phyloP scores from a whole-genome alignment of 352 stramenopile species.

The Phytophthora colocasiae region DNA sequence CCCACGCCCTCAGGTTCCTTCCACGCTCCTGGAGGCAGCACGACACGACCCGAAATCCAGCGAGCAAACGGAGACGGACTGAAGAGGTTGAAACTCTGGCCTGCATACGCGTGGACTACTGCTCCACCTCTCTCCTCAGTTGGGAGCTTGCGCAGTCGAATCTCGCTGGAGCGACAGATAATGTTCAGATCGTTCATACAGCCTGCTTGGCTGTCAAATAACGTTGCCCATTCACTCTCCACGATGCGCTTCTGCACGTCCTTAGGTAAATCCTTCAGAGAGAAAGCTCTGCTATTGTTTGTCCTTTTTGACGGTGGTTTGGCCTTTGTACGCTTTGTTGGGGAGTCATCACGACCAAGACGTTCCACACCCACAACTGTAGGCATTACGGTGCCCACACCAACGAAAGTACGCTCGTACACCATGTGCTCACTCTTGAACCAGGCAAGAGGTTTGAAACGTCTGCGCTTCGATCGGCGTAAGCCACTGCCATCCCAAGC shows the following conservation, averaged over 20 bases:
- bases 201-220: conserved; percentile 66
- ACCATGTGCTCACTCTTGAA: conserved; percentile 91
- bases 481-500: conserved; percentile 52
- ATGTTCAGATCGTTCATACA: conserved; percentile 83
- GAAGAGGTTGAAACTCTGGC: conserved; percentile 90
- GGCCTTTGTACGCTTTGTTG: conserved; percentile 49
- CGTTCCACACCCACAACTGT: conserved; percentile 81
- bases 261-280: conserved; percentile 55
- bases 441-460: conserved; percentile 88
- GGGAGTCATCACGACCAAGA: conserved; percentile 58
- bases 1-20: conserved; percentile 96
- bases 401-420: conserved; percentile 82
- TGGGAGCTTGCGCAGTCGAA: conserved; percentile 78
- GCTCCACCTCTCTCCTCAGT: conserved; percentile 54
- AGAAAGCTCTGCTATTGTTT: conserved; percentile 49
- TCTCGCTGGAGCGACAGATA: conserved; percentile 77
- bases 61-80: conserved; percentile 73
- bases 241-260: conserved; percentile 63
- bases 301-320: conserved; percentile 43
- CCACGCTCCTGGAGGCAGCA: conserved; percentile 92
- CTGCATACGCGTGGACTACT: conserved; percentile 64
- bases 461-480: conserved; percentile 77
- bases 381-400: conserved; percentile 82
- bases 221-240: conserved; percentile 72
- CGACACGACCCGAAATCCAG: conserved; percentile 92